phyloP scores from a whole-genome alignment of 768 basidiomycete genomes.

The Mycena sanguinolenta region DNA sequence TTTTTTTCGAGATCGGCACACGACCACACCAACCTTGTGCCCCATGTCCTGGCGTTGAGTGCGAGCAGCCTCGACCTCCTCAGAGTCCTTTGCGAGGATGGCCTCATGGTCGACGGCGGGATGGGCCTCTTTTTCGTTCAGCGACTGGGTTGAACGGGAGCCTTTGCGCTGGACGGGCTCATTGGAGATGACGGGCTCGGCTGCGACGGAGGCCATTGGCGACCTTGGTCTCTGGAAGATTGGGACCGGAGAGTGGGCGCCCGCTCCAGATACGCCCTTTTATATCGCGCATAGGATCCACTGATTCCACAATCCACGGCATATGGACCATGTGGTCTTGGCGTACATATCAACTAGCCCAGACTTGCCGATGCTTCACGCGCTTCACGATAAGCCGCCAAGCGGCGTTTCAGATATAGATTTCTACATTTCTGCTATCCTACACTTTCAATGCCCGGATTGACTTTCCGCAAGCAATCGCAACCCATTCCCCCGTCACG shows the following conservation, averaged over 20 bases:
- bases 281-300: slow-evolving; percentile 4
- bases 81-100: slow-evolving; percentile 39
- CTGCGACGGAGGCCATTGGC: slow-evolving; percentile 13
- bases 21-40: slow-evolving; percentile 35
- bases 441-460: slow-evolving; percentile 88
- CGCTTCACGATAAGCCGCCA: slow-evolving; percentile 15
- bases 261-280: neutral
- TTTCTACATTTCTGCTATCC: slow-evolving; percentile 23
- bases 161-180: slow-evolving; percentile 40
- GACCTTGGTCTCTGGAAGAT: slow-evolving; percentile 31
- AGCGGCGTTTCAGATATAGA: slow-evolving; percentile 21
- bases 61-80: slow-evolving; percentile 38
- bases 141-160: slow-evolving; percentile 39
- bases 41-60: slow-evolving; percentile 33
- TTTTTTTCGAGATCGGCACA: neutral
- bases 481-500: slow-evolving; percentile 88
- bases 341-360: neutral
- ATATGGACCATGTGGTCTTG: slow-evolving; percentile 3
- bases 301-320: neutral
- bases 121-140: slow-evolving; percentile 41
- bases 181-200: slow-evolving; percentile 14
- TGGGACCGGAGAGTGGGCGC: slow-evolving; percentile 28
- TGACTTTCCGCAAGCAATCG: slow-evolving; percentile 84
- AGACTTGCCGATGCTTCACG: too few species aligned
- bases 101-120: slow-evolving; percentile 41